Conservation (phyloP, 2,329 filamentous ascomycete species). For the Iodosphaeria phyllophila region DNA sequence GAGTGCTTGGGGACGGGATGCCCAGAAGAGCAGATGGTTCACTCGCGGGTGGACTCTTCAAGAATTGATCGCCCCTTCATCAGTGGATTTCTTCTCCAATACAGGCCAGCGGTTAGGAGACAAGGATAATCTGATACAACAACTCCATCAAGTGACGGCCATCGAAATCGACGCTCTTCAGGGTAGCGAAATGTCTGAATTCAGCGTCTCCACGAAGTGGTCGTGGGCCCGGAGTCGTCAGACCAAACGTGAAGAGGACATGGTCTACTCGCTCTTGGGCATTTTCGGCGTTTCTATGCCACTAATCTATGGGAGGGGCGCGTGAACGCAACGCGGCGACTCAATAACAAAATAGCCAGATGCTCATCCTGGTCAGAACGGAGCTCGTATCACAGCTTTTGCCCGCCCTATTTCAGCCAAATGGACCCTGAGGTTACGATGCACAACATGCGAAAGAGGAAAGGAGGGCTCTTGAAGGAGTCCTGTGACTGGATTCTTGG, state of each 20-base stretch:
- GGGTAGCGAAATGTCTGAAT: neutral
- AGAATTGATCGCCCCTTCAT: conserved; percentile 2
- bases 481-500: conserved; percentile 16
- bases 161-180: neutral
- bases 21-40: conserved; percentile 1
- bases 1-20: neutral
- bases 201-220: conserved; percentile 1
- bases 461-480: conserved; percentile 9
- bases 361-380: no score
- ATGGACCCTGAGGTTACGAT: no score
- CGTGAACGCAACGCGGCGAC: no score
- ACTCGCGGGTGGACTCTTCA: conserved; percentile 1
- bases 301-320: conserved; percentile 1
- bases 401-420: no score
- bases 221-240: neutral
- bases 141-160: neutral
- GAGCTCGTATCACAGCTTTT: no score
- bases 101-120: conserved; percentile 2
- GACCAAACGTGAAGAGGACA: conserved; percentile 1
- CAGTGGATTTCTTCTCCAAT: conserved; percentile 3
- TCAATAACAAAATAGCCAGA: no score
- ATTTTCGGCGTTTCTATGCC: conserved; percentile 1
- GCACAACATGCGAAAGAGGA: conserved; percentile 8
- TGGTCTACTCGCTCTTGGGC: conserved; percentile 1
- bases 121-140: neutral